A percentile compares a stretch with the other conserved stretches of the same genome.
Conservation (phyloP, 257 asterid genomes). For the Catharanthus roseus region DNA sequence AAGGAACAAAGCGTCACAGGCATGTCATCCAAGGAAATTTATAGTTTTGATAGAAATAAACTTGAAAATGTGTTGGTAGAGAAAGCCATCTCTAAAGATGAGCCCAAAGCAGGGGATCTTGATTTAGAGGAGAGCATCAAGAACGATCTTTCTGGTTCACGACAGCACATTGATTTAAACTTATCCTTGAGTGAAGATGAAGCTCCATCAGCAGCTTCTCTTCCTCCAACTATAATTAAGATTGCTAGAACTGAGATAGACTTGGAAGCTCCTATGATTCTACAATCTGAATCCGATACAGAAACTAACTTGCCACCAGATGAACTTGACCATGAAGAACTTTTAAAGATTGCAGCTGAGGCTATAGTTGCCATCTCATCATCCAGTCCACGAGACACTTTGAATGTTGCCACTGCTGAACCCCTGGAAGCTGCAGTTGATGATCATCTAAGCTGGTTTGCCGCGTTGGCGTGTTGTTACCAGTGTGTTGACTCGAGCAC, state of each 20-base stretch:
- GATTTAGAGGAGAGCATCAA: constrained; percentile 23
- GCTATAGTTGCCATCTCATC: constrained; percentile 53
- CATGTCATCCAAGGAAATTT: constrained; percentile 9
- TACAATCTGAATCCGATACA: constrained; percentile 25
- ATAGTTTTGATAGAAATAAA: constrained; percentile 6
- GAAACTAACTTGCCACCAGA: constrained; percentile 10
- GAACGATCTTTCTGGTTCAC: constrained; percentile 25
- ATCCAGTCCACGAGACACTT: constrained; percentile 5
- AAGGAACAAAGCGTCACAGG: constrained; percentile 14
- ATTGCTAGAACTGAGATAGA: constrained; percentile 43
- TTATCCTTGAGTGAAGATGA: constrained; percentile 55
- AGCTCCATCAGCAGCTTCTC: constrained; percentile 25
- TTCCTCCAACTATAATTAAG: constrained; percentile 34
- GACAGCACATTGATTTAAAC: constrained; percentile 61
- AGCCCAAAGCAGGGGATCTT: constrained; percentile 16
- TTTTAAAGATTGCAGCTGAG: constrained; percentile 56
- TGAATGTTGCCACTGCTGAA: constrained; percentile 7
- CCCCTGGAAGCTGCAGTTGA: constrained; percentile 16
- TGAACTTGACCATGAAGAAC: constrained; percentile 27
- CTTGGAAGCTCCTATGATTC: constrained; percentile 43
- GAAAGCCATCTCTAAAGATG: constrained; percentile 16
- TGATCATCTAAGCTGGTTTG: constrained; percentile 52
- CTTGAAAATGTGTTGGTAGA: neutral
- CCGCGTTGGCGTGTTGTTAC: constrained; percentile 38
- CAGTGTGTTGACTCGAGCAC: constrained; percentile 7